These are phyloP conservation scores for Bryoglossum gracile DNA, from an alignment of 495 filamentous ascomycete genomes.

Conservation along the genomic window DNA sequence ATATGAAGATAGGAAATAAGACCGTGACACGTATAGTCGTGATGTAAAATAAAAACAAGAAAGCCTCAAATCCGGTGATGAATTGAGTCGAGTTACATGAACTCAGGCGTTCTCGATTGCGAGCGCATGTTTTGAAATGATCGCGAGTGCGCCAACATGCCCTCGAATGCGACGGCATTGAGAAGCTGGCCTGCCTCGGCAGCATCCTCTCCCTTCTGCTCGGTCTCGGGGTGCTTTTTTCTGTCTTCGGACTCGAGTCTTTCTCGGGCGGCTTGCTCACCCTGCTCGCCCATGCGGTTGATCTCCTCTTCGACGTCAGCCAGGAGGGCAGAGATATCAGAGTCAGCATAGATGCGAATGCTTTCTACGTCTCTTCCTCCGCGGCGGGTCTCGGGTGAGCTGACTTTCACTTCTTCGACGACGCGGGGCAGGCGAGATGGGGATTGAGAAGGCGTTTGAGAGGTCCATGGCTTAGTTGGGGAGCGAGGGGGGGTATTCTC, in stretches of 20 bases:
- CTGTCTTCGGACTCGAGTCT: constrained; percentile 13
- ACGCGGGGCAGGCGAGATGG: constrained; percentile 8
- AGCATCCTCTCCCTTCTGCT: constrained; percentile 9
- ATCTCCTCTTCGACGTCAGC: constrained; percentile 55
- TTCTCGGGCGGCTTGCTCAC: constrained; percentile 38
- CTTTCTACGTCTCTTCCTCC: constrained; percentile 41
- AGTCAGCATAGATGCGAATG: constrained; percentile 60
- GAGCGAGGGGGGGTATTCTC: constrained; percentile 22
- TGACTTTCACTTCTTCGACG: constrained; percentile 16
- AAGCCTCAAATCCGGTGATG: not conserved
- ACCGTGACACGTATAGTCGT: not conserved
- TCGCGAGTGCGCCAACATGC: constrained; percentile 2
- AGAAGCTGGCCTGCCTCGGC: constrained; percentile 15
- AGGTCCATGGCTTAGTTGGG: constrained; percentile 23
- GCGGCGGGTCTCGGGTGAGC: constrained; percentile 3
- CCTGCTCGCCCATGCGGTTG: constrained; percentile 38
- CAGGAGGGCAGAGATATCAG: constrained; percentile 54
- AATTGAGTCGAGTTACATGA: too few species aligned
- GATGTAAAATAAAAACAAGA: not conserved
- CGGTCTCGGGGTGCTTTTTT: constrained; percentile 11
- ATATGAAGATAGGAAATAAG: not conserved
- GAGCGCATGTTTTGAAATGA: not conserved
- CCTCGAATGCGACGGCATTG: constrained; percentile 18
- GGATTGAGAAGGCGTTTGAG: constrained; percentile 1
- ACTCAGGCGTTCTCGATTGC: not conserved